Evolutionary conservation across 306 rosid species (phyloP).

Genomic region (Arachis stenosperma): DNA sequence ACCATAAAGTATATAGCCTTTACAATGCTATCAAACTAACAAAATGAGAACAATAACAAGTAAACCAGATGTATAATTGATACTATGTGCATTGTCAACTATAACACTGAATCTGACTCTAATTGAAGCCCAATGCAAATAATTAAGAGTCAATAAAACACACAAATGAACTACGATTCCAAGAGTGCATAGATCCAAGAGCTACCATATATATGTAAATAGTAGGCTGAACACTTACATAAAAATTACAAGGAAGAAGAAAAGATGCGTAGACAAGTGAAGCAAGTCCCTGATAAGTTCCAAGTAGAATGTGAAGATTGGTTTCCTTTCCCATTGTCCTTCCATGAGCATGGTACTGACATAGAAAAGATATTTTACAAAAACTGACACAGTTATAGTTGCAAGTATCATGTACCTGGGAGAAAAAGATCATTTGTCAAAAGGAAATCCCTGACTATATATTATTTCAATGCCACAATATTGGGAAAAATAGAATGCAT

Average conservation of each 20-base stretch:
- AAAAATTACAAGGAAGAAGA: constrained; percentile 96
- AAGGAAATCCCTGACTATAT: constrained; percentile 1
- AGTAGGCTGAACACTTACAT: constrained; percentile 62
- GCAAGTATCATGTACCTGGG: constrained; percentile 99
- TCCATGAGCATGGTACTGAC: constrained; percentile 95
- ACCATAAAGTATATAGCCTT: too few species aligned
- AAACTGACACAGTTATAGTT: constrained; percentile 84
- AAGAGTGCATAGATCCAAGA: background rate
- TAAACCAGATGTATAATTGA: constrained; percentile 9
- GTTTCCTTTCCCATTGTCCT: constrained; percentile 98
- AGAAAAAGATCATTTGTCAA: constrained; percentile 35
- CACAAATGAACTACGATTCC: background rate
- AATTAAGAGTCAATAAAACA: background rate
- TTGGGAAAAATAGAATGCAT: background rate
- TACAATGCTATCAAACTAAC: background rate
- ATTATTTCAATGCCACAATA: constrained; percentile 27
- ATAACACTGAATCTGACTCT: constrained; percentile 1
- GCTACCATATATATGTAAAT: constrained; percentile 23
- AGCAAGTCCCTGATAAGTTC: constrained; percentile 96
- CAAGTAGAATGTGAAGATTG: constrained; percentile 92
- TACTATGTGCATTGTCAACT: constrained; percentile 16
- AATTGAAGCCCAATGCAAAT: constrained; percentile 17
- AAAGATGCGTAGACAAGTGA: constrained; percentile 90
- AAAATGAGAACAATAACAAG: constrained; percentile 16
- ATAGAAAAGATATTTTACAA: constrained; percentile 89